Evolutionary conservation across 1,139 yeast species (phyloP), one percentile per base, ranked within the genome.

Genomic region (Hansenula sp.): DNA sequence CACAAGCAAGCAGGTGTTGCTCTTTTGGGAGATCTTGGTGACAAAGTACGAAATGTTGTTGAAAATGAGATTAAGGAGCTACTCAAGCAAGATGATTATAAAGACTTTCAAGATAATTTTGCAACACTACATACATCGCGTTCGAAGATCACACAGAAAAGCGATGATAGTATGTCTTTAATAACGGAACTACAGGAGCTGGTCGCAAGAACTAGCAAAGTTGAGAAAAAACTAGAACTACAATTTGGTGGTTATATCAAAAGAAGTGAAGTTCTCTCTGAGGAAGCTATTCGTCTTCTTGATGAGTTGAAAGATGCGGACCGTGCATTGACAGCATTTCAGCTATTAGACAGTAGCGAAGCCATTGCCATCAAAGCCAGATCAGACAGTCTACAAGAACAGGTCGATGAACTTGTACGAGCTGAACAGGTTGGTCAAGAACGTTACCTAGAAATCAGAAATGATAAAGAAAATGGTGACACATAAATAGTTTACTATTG

Each of bases 1-100:
- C 33, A 47, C 18, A 39, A 43, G 16, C 27, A 64, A 48, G 38
- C 64, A 58, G 45, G 50, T 29, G 58, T 63, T 9, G 46, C 63
- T 34, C 40, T 66, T 2, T 40, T 72, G 1, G 65, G 66, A 0
- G 79, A 74, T 44, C 45, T 77, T 18, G 80, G 74, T 40, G 76
- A 71, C 37, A 68, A 62, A 1, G 21, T 56, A 3, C 59, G 53
- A 40, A 54, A 52, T 0, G 47, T 46, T 21, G 72, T 73, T 3
- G 59, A 61, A 3, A 21, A 42, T 2, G 69, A 65, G 44, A 63
- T 77, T 4, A 57, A 57, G 3, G 39, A 46, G 2, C 75, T 68
- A 40, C 40, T 54, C 5, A 38, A 46, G 31, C 30, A 38, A 5
- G 47, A 41, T 7, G 49, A 37, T 10, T 41, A 52, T 29, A 9